Evolutionary conservation across 2,329 filamentous ascomycete genomes (phyloP).

Genomic region (Paramyrothecium roridum): DNA sequence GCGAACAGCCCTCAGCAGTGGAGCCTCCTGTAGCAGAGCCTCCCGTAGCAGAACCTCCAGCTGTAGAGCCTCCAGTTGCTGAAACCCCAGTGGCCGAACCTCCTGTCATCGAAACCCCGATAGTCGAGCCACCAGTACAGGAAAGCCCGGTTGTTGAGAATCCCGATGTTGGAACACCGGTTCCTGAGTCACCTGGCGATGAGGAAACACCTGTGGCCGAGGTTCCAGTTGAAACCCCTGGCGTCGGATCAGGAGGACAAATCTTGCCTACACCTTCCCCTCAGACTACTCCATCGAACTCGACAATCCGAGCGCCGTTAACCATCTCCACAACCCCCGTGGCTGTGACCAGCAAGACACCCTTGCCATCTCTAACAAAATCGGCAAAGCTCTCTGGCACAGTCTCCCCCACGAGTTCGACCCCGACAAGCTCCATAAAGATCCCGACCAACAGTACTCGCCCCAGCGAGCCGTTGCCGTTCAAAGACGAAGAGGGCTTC

Average conservation of each 20-base stretch:
- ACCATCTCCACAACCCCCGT: neutral
- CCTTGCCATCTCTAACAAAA: neutral
- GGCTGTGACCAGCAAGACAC: neutral
- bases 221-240: neutral
- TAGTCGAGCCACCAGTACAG: neutral
- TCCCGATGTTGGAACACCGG: neutral
- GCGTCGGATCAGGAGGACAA: neutral
- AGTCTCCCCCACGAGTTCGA: neutral
- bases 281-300: neutral
- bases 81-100: slow-evolving; percentile 1
- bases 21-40: neutral
- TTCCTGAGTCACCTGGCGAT: too few species aligned
- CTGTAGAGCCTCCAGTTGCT: neutral
- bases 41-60: neutral
- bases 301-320: neutral
- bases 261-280: neutral
- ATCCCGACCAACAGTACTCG: too few species aligned
- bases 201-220: neutral
- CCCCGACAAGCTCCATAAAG: too few species aligned
- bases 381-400: neutral
- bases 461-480: slow-evolving; percentile 11
- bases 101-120: neutral
- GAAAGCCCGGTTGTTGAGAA: neutral
- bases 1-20: neutral
- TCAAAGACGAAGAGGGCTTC: slow-evolving; percentile 13